Evolutionary conservation across 805 yeast species (phyloP).

Genomic region (Nakazawaea wyomingensis): DNA sequence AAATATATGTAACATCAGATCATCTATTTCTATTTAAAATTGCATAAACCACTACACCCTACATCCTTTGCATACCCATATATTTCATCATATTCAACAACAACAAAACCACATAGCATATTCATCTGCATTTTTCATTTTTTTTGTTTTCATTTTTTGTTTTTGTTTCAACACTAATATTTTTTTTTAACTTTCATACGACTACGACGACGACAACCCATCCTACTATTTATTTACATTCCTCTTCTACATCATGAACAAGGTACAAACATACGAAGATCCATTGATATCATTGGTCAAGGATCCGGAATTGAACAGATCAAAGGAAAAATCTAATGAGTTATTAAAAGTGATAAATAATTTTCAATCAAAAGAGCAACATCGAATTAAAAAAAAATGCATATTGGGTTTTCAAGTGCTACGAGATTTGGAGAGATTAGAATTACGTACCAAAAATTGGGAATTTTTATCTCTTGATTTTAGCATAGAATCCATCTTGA

Average conservation of each 20-base stretch:
- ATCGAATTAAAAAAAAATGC: constrained; percentile 42
- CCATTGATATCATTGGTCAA: constrained; percentile 42
- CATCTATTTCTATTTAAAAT: no score
- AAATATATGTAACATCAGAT: no score
- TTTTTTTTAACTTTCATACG: no score
- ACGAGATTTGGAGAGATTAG: constrained; percentile 45
- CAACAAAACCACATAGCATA: no score
- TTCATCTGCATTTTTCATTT: no score
- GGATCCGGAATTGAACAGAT: constrained; percentile 41
- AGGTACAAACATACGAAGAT: constrained; percentile 34
- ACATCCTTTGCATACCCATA: no score
- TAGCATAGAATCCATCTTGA: constrained; percentile 29
- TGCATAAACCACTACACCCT: no score
- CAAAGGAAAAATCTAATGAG: constrained; percentile 34
- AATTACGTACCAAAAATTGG: constrained; percentile 45
- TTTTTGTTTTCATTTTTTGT: no score
- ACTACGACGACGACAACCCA: no score
- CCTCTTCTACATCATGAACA: constrained; percentile 19
- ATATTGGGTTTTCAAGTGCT: constrained; percentile 40
- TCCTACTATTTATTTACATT: neutral
- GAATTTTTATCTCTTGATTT: constrained; percentile 49
- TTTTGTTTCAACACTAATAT: no score
- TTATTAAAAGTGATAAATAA: constrained; percentile 37
- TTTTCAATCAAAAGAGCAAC: constrained; percentile 35
- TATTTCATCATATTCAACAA: no score